Evolutionary conservation across 2,329 filamentous ascomycete genomes (phyloP), one percentile per base, ranked within the genome.

Genomic region (Macrophomina pseudophaseolina): DNA sequence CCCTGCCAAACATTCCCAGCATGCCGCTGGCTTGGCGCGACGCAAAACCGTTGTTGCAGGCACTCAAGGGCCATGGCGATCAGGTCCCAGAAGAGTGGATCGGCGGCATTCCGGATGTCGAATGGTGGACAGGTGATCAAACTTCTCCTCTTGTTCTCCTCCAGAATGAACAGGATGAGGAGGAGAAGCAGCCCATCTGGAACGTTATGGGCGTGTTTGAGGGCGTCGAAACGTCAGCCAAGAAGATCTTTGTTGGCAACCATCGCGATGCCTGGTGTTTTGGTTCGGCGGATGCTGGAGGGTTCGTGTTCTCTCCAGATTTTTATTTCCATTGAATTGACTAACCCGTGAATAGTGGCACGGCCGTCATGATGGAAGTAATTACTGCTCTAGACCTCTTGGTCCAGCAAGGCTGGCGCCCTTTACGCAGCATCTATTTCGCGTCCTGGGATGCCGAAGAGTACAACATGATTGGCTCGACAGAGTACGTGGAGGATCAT

Each of bases 371-470:
- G 85, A 85, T 98, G 64, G 95, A 99, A 80, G 85, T 98, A 67
- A 89, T 91, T 28, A 89, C 91, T 52, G 88, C 97, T 58, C 92
- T 99, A 72, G 93, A 93, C 48, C 88, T 92, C 69, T 85, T 98
- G 16, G 84, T 89, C 28, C 79, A 84, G 16, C 87, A 88, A 66
- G 94, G 94, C 64, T 99, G 95, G 95, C 87, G 91, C 32, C 95
- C 95, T 1, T 83, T 97, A 16, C 90, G 95, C n/a, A 96, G 93
- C 3, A 97, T 99, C 70, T 91, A 97, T 76, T 98, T 99, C 78
- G 93, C 94, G 74, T 97, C 92, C 40, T 99, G 95, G 95, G 95
- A 99, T 77, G 95, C 88, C 4, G 90, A 90, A 71, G 93, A 94
- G 78, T 98, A 97, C 81, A 97, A 97, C 78, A 82, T 95, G 53